Percentiles rank a stretch among this genome's conserved stretches.
phyloP scores from a whole-genome alignment of 495 filamentous ascomycete species.

The Gamarada debralockiae region DNA sequence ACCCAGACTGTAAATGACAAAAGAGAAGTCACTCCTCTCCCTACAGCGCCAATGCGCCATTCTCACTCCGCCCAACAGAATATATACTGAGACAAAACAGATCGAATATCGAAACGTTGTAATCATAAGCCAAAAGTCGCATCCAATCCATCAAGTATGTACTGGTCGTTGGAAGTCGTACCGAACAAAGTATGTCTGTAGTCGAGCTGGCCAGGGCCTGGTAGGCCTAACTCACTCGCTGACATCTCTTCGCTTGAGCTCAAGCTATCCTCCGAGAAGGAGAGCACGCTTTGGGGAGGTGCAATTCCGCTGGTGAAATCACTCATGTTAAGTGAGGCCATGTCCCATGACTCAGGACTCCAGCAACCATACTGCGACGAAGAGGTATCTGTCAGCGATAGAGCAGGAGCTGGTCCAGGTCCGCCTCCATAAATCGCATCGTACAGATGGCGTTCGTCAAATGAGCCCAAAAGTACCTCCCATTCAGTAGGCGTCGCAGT shows the following conservation, averaged over 20 bases:
- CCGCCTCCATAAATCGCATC: constrained; percentile 74
- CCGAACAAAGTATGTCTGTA: constrained; percentile 18
- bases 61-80: not conserved
- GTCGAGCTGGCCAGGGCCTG: constrained; percentile 3
- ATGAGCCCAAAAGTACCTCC: constrained; percentile 71
- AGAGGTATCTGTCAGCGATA: constrained; percentile 35
- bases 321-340: constrained; percentile 40
- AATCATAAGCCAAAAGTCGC: constrained; percentile 13
- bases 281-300: constrained; percentile 63
- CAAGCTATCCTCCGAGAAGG: constrained; percentile 74
- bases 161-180: constrained; percentile 25
- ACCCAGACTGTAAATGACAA: not conserved
- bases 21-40: not conserved
- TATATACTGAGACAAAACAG: not conserved
- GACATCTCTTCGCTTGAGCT: constrained; percentile 44
- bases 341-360: constrained; percentile 51
- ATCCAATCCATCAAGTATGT: constrained; percentile 41
- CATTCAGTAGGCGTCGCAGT: constrained; percentile 64
- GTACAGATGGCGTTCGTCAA: constrained; percentile 78
- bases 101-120: not conserved
- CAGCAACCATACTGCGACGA: constrained; percentile 33
- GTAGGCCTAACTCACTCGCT: constrained; percentile 23
- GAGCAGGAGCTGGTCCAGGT: constrained; percentile 31
- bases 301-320: constrained; percentile 37
- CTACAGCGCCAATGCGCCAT: no score